Conservation (phyloP, 257 asterid genomes). For the Fraxinus pennsylvanica region DNA sequence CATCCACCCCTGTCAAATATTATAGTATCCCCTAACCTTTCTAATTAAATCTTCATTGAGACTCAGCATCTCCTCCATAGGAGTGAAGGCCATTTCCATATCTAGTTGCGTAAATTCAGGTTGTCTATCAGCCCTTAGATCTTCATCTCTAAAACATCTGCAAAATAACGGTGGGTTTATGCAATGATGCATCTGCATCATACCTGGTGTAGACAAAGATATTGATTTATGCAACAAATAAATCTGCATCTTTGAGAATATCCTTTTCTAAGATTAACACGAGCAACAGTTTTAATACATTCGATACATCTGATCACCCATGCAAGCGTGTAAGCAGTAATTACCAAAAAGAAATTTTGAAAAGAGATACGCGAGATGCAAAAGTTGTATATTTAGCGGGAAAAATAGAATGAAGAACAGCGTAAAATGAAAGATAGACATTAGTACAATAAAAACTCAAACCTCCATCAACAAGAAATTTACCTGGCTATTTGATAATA, state of each 20-base stretch:
- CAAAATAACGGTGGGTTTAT: slow-evolving; percentile 25
- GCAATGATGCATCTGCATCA: slow-evolving; percentile 10
- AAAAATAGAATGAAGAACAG: not conserved
- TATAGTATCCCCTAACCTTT: slow-evolving; percentile 51
- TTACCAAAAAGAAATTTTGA: not conserved
- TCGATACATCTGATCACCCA: not conserved
- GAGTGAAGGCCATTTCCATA: slow-evolving; percentile 95
- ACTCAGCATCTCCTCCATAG: slow-evolving; percentile 89
- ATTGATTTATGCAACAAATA: not conserved
- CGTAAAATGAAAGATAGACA: slow-evolving; percentile 13
- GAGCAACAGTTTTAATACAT: not conserved
- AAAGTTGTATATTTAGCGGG: slow-evolving; percentile 1
- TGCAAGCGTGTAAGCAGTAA: not conserved
- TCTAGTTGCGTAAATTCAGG: slow-evolving; percentile 98
- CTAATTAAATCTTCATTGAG: slow-evolving; percentile 96
- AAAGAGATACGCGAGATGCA: slow-evolving; percentile 7
- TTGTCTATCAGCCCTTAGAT: slow-evolving; percentile 97
- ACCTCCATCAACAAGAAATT: slow-evolving; percentile 11
- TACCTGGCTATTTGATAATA: slow-evolving; percentile 98
- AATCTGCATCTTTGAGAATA: not conserved
- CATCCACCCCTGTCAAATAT: not conserved
- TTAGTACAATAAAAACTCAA: not conserved
- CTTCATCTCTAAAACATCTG: slow-evolving; percentile 99
- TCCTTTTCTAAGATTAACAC: not conserved
- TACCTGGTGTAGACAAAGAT: not conserved